Base-by-base conservation (phyloP, 441 rosid species). In the Populus hybrid region DNA sequence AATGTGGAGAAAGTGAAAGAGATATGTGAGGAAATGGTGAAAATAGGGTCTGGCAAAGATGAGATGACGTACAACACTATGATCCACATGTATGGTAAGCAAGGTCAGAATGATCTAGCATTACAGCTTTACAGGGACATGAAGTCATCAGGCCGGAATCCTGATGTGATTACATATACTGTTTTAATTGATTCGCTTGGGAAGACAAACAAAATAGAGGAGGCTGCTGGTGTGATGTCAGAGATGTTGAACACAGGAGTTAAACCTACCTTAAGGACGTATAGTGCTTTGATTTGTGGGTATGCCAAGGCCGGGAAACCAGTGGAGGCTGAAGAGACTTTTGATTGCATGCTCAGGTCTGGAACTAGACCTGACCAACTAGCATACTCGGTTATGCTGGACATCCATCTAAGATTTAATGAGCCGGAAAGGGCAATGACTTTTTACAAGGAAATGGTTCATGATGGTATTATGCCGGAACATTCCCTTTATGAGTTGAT, bases 81-180 rank as follows among this genome's bases (percentile, higher is more conserved):
- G 21, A 95, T 95, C 82, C 95, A 95, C 85, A 95, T 95, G 99
- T 88, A 93, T 80, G 99, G 99, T 68, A 93, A 91, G 89, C 90
- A 89, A 81, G 97, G 99, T 32, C 90, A 85, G 77, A 86, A 82
- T 84, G 94, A 89, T 71, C 77, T 92, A 34, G 98, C 91, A 50
- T 79, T 92, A 75, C 86, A 91, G 85, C 92, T 91, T 82, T 95
- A 89, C 79, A 85, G 83, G 82, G 93, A 89, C 84, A 93, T 95
- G 99, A 91, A 90, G 86, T 83, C 84, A 71, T 87, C 89, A 0
- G 93, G 97, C 68, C 81, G 84, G 75, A 91, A 72, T 78, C 98
- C 99, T 32, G 99, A 95, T 90, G 97, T 88, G 6, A 87, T 95
- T 79, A 93, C 99, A 63, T 95, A 91, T 80, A 93, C 99, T 28